Conservation (phyloP, 805 yeast genomes). For the Torulaspora maleeae region DNA sequence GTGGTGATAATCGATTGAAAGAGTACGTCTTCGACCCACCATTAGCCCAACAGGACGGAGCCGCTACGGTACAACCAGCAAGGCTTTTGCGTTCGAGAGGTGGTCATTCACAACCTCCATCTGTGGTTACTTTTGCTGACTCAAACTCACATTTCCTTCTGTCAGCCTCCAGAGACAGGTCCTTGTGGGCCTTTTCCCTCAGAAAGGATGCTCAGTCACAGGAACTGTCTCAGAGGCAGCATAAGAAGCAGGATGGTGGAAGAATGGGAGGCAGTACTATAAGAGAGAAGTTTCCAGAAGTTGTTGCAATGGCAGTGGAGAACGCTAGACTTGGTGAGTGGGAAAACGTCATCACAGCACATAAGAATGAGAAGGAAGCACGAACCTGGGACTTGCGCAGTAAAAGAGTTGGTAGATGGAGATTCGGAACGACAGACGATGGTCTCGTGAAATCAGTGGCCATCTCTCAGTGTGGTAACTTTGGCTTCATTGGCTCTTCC, state of each 20-base stretch:
- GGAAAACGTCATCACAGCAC: slow-evolving; percentile 90
- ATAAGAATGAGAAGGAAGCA: slow-evolving; percentile 75
- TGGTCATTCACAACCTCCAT: slow-evolving; percentile 94
- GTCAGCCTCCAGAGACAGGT: slow-evolving; percentile 80
- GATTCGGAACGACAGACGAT: slow-evolving; percentile 68
- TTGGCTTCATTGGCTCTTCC: slow-evolving; percentile 86
- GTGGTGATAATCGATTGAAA: slow-evolving; percentile 84
- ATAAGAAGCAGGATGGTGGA: slow-evolving; percentile 41
- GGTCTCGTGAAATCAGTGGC: slow-evolving; percentile 71
- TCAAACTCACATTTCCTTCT: slow-evolving; percentile 76
- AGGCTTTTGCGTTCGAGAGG: slow-evolving; percentile 89
- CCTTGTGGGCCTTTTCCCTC: slow-evolving; percentile 88
- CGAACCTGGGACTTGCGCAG: slow-evolving; percentile 83
- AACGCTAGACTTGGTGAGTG: slow-evolving; percentile 79
- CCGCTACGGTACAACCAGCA: slow-evolving; percentile 76
- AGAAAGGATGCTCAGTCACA: slow-evolving; percentile 96
- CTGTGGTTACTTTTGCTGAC: slow-evolving; percentile 68
- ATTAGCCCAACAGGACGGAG: slow-evolving; percentile 47
- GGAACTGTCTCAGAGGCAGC: slow-evolving; percentile 75
- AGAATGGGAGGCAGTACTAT: slow-evolving; percentile 57
- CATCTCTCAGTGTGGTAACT: slow-evolving; percentile 91
- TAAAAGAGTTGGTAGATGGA: slow-evolving; percentile 75
- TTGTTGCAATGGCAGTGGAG: slow-evolving; percentile 63
- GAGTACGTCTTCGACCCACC: slow-evolving; percentile 94
- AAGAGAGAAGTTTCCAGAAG: slow-evolving; percentile 73